Evolutionary conservation across 2,329 filamentous ascomycete genomes (phyloP), one percentile per base, ranked within the genome.

Genomic region (Penicillium sp.): DNA sequence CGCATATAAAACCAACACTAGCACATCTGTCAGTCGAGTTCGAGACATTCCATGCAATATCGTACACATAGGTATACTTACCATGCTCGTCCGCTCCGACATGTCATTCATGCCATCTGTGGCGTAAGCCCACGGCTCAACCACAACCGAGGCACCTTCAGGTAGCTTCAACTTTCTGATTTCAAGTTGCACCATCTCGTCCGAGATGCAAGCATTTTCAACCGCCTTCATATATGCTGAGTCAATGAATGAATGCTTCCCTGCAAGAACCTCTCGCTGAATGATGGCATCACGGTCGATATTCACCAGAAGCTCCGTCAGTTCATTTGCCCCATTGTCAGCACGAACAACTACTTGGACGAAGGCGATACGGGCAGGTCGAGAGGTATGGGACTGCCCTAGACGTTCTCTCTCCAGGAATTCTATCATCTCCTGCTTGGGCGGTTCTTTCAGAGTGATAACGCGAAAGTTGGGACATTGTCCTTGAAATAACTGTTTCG

Each of bases 41-140:
- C 16, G 10, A 18, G 11, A 35, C 2, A 18, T n/a, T 43, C n/a
- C n/a, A n/a, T n/a, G n/a, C n/a, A n/a, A n/a, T n/a, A n/a, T n/a
- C n/a, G 8, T 22, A 8, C n/a, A 13, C 8, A 10, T 11, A n/a
- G n/a, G n/a, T n/a, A 2, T 30, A 22, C 42, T 19, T 56, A 77
- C 77, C 77, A 80, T 80, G 0, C 72, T 75, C n/a, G 73, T 69
- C 9, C 76, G 67, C 41, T 73, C 56, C 0, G 55, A 55, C 56
- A 63, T 78, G 39, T 80, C 75, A 40, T 75, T 76, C 67, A 76
- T 72, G 0, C 78, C 78, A 59, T 81, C 61, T 3, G 60, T 58
- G 2, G 55, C 78, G 61, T 81, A 82, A 1, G 78, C 72, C 79
- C 79, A 82, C 0, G 79, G 72, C 55, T 82, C 79, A 31, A 79